These are phyloP conservation scores for Rhodosorus marinus DNA, from an alignment of 23 red algal species.

Conservation along the genomic window DNA sequence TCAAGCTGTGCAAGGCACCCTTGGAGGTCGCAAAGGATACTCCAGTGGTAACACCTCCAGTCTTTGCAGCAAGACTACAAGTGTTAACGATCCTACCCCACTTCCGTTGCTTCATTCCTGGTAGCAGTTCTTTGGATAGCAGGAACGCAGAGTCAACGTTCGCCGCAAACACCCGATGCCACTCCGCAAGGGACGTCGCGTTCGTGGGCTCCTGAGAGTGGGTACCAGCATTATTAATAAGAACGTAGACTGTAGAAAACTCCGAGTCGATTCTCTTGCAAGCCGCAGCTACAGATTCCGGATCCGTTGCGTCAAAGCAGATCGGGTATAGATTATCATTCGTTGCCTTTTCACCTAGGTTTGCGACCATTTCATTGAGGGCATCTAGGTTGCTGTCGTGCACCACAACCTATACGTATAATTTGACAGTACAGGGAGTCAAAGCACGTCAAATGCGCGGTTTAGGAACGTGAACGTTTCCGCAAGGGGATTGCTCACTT, in stretches of 20 bases:
- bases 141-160: constrained; percentile 88
- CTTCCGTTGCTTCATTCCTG: constrained; percentile 56
- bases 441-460: not conserved
- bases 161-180: constrained; percentile 70
- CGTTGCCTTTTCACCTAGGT: constrained; percentile 45
- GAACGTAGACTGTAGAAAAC: constrained; percentile 66
- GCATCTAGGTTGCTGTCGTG: constrained; percentile 72
- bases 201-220: constrained; percentile 30
- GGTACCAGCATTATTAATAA: constrained; percentile 89
- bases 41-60: constrained; percentile 83
- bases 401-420: too few species aligned
- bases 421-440: not conserved
- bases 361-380: constrained; percentile 40
- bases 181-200: constrained; percentile 59
- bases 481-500: too few species aligned
- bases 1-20: constrained; percentile 89
- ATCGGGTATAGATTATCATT: constrained; percentile 65
- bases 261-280: constrained; percentile 49
- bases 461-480: not conserved
- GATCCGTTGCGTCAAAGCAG: constrained; percentile 74
- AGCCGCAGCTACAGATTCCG: constrained; percentile 56
- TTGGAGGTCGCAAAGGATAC: constrained; percentile 88
- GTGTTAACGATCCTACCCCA: constrained; percentile 97
- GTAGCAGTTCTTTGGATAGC: constrained; percentile 58
- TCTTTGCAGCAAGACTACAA: constrained; percentile 88